These are phyloP conservation scores for Hypomyces rosellus DNA, from an alignment of 2,329 filamentous ascomycete genomes.

Conservation along the genomic window DNA sequence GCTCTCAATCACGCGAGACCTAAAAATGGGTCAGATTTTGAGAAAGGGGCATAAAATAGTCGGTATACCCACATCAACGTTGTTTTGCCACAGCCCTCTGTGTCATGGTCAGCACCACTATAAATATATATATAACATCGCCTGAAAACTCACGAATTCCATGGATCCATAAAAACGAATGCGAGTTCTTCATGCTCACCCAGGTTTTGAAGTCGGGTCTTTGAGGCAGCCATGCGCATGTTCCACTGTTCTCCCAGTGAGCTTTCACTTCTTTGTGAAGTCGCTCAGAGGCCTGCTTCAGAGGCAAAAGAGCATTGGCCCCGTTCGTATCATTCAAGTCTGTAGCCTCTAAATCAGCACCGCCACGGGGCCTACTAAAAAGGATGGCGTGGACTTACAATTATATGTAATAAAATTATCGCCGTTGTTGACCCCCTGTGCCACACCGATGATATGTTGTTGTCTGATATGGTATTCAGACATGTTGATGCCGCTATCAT, in stretches of 20 bases:
- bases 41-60: not conserved
- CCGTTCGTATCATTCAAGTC: not conserved
- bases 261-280: not conserved
- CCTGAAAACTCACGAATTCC: not conserved
- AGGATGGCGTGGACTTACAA: not conserved
- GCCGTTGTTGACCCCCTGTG: not conserved
- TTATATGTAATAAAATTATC: not conserved
- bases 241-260: not conserved
- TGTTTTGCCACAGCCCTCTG: not conserved
- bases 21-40: not conserved
- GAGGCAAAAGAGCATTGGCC: not conserved
- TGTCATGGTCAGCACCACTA: not conserved
- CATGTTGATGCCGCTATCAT: not conserved
- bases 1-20: not conserved
- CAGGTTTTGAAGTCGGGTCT: not conserved
- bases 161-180: not conserved
- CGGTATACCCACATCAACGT: not conserved
- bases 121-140: not conserved
- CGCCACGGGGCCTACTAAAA: not conserved
- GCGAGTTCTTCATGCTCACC: not conserved
- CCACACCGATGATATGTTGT: not conserved
- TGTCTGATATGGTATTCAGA: not conserved
- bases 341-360: not conserved
- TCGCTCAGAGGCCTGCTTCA: not conserved
- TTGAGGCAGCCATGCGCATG: not conserved